phyloP scores from a whole-genome alignment of 2,329 filamentous ascomycete species.

The Zelopaecilomyces penicillatus region DNA sequence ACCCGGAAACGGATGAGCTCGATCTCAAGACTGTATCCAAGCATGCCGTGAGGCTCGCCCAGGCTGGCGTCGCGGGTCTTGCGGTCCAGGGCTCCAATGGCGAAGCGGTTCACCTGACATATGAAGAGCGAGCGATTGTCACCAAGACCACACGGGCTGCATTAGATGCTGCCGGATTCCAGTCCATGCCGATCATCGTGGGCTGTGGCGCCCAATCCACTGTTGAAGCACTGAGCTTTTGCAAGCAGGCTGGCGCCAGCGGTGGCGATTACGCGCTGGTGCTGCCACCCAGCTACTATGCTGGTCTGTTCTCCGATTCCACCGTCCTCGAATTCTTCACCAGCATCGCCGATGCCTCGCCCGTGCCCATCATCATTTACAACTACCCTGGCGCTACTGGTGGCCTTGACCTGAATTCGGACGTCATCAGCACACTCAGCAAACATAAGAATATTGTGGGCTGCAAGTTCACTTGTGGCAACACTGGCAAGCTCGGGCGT shows the following conservation, averaged over 20 bases:
- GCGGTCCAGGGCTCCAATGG: constrained; percentile 76
- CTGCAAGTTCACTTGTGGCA: constrained; percentile 62
- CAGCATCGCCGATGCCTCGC: constrained; percentile 53
- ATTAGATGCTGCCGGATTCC: constrained; percentile 55
- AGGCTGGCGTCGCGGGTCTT: constrained; percentile 63
- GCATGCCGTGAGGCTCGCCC: constrained; percentile 61
- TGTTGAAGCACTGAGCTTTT: constrained; percentile 62
- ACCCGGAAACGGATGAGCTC: constrained; percentile 55
- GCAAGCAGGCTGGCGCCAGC: constrained; percentile 56
- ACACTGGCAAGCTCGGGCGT: constrained; percentile 61
- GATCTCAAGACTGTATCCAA: constrained; percentile 53
- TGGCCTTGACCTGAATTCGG: constrained; percentile 56
- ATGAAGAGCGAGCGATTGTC: constrained; percentile 59
- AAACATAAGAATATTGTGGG: constrained; percentile 59
- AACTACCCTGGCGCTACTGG: constrained; percentile 59
- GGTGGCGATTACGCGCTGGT: constrained; percentile 71
- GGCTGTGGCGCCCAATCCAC: constrained; percentile 68
- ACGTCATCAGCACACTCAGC: constrained; percentile 50
- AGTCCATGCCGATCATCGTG: constrained; percentile 62
- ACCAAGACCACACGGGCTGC: constrained; percentile 62
- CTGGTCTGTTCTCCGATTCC: constrained; percentile 50
- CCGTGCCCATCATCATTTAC: constrained; percentile 60
- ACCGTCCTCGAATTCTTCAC: constrained; percentile 59
- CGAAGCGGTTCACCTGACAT: constrained; percentile 70
- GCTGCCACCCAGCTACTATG: constrained; percentile 70